Conservation (phyloP, 495 filamentous ascomycete genomes). For the Aspergillus mulundensis region DNA sequence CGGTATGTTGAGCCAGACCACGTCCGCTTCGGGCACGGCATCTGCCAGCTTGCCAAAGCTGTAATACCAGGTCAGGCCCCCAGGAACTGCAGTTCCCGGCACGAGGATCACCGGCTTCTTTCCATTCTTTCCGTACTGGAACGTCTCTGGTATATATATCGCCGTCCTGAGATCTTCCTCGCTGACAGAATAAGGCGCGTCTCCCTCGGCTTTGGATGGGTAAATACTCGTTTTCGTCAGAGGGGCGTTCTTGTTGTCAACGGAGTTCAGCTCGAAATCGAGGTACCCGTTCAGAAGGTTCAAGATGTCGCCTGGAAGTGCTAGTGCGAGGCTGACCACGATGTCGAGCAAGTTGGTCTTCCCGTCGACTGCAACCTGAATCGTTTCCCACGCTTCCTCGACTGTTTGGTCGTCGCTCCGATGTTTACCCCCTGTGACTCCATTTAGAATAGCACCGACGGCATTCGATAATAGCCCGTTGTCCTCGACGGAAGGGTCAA, state of each 20-base stretch:
- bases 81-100: conserved; percentile 24
- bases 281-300: conserved; percentile 15
- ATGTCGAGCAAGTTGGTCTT: conserved; percentile 6
- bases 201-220: conserved; percentile 24
- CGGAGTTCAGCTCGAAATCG: conserved; percentile 15
- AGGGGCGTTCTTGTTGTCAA: conserved; percentile 10
- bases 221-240: conserved; percentile 17
- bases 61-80: conserved; percentile 30
- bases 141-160: conserved; percentile 42
- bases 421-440: background rate
- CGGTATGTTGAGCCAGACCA: conserved; percentile 50
- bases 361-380: background rate
- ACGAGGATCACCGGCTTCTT: conserved; percentile 42
- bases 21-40: conserved; percentile 29
- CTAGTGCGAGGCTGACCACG: conserved; percentile 9
- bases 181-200: conserved; percentile 40
- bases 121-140: conserved; percentile 29
- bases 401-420: background rate
- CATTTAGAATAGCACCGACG: background rate
- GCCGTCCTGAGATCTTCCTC: conserved; percentile 34
- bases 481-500: background rate
- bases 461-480: background rate
- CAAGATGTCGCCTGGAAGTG: conserved; percentile 12
- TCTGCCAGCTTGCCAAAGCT: conserved; percentile 43
- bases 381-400: background rate